phyloP scores from a whole-genome alignment of 768 basidiomycete species.

The Porphyrellus cyaneotinctus region DNA sequence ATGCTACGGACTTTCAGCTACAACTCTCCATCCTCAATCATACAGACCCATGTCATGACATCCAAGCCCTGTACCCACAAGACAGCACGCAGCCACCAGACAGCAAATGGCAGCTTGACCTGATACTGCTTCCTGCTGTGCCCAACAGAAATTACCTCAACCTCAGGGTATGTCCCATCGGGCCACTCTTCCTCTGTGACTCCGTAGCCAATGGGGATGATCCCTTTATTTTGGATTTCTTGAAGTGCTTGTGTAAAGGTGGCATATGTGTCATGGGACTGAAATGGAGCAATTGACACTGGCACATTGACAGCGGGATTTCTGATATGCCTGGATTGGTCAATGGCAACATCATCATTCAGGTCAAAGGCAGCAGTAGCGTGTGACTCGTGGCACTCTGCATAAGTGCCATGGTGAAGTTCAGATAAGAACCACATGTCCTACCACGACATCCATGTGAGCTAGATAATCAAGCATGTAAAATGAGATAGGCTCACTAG shows the following conservation, averaged over 20 bases:
- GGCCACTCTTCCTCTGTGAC: slow-evolving; percentile 5
- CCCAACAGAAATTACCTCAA: slow-evolving; percentile 5
- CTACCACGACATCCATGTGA: background rate
- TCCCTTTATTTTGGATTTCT: background rate
- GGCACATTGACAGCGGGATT: background rate
- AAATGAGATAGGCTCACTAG: too few relatives aligned
- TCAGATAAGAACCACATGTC: slow-evolving; percentile 3
- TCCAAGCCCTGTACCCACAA: slow-evolving; percentile 10
- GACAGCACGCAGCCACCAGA: slow-evolving; percentile 4
- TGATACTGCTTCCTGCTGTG: background rate
- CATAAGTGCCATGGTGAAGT: background rate
- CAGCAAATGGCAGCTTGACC: background rate
- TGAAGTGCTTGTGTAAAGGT: background rate
- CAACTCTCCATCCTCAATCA: background rate
- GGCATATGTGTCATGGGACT: background rate
- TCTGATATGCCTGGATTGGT: background rate
- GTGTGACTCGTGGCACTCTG: background rate
- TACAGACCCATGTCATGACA: slow-evolving; percentile 2
- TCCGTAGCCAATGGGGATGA: slow-evolving; percentile 6
- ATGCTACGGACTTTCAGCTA: slow-evolving; percentile 6
- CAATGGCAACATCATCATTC: background rate
- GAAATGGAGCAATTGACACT: background rate
- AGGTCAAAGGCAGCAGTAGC: background rate
- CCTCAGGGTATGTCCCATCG: background rate
- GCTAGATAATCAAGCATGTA: too few relatives aligned